These are phyloP conservation scores for Zhuliangozyma blackwelliae DNA, from an alignment of 1,139 yeast species.

Conservation along the genomic window DNA sequence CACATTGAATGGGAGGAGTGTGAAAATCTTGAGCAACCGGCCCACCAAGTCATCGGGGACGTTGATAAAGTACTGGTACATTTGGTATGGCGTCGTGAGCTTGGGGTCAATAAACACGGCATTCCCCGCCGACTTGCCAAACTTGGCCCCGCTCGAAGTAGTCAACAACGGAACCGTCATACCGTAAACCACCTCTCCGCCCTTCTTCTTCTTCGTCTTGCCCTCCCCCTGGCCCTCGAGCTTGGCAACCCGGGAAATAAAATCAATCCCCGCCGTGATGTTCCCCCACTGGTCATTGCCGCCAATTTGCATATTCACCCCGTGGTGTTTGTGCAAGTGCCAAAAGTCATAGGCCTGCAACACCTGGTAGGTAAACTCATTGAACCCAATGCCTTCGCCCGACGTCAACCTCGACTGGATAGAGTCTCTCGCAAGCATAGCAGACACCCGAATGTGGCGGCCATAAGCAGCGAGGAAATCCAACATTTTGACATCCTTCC, in stretches of 20 bases:
- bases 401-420: slow-evolving; percentile 69
- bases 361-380: slow-evolving; percentile 90
- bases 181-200: slow-evolving; percentile 49
- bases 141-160: slow-evolving; percentile 86
- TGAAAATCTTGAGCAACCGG: slow-evolving; percentile 67
- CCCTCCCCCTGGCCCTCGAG: slow-evolving; percentile 10
- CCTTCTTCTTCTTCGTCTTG: not conserved
- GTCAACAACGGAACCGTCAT: slow-evolving; percentile 87
- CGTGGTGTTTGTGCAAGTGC: slow-evolving; percentile 59
- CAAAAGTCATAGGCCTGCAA: slow-evolving; percentile 93
- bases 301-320: slow-evolving; percentile 79
- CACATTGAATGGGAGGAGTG: slow-evolving; percentile 63
- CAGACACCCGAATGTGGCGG: slow-evolving; percentile 70
- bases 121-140: slow-evolving; percentile 96
- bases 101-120: slow-evolving; percentile 80
- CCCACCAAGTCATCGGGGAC: slow-evolving; percentile 75
- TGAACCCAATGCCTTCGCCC: slow-evolving; percentile 79
- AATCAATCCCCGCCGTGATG: slow-evolving; percentile 91
- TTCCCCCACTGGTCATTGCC: slow-evolving; percentile 99
- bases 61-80: slow-evolving; percentile 83
- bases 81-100: slow-evolving; percentile 72
- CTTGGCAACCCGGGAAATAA: slow-evolving; percentile 53
- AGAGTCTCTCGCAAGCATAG: slow-evolving; percentile 88
- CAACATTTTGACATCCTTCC: slow-evolving; percentile 71
- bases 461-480: slow-evolving; percentile 79